Evolutionary conservation across 2,329 filamentous ascomycete species (phyloP).

Genomic region (Arthroderma sp.): DNA sequence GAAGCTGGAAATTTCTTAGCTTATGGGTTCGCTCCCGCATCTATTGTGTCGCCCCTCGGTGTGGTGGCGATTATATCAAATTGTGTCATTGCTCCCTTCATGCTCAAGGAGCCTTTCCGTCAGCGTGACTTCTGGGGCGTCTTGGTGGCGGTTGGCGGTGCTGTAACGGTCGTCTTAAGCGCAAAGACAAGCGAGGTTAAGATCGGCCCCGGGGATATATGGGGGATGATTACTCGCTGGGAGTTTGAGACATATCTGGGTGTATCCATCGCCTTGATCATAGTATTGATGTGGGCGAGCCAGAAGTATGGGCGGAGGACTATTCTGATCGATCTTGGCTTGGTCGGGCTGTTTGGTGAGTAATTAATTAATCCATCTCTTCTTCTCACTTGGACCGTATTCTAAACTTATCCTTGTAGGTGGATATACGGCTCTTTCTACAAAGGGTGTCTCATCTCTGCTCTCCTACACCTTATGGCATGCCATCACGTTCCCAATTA

Average conservation of each 20-base stretch:
- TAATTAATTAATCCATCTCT: constrained; percentile 8
- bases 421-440: constrained; percentile 91
- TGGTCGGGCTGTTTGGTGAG: constrained; percentile 85
- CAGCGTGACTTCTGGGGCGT: constrained; percentile 78
- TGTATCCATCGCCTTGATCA: constrained; percentile 60
- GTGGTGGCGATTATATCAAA: constrained; percentile 96
- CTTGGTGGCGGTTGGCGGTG: constrained; percentile 70
- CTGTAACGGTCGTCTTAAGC: constrained; percentile 84
- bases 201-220: constrained; percentile 79
- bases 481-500: constrained; percentile 81
- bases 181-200: constrained; percentile 82
- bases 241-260: constrained; percentile 85
- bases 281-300: constrained; percentile 67
- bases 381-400: neutral
- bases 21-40: constrained; percentile 93
- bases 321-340: constrained; percentile 81
- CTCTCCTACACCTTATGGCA: constrained; percentile 81
- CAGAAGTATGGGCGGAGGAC: constrained; percentile 69
- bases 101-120: constrained; percentile 85
- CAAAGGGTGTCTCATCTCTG: constrained; percentile 91
- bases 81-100: constrained; percentile 85
- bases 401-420: constrained; percentile 36
- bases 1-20: constrained; percentile 95
- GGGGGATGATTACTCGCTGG: constrained; percentile 71
- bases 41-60: constrained; percentile 88